Evolutionary conservation across 2,329 filamentous ascomycete genomes (phyloP), one percentile per base, ranked within the genome.

Genomic region (Talaromyces sp.): DNA sequence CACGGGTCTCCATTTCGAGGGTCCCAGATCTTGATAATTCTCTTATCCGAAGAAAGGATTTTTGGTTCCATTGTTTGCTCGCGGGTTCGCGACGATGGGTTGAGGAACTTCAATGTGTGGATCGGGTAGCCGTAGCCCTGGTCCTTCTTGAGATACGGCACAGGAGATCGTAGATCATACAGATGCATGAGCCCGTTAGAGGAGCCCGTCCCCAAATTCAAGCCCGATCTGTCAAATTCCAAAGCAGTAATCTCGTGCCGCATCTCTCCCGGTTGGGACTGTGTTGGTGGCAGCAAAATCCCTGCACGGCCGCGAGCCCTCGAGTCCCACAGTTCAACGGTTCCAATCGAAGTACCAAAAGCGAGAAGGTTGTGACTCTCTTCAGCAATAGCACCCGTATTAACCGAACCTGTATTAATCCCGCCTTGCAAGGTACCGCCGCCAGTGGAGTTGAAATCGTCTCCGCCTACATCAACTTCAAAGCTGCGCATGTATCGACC

Each of bases 11-110:
- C 95, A 61, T 88, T 87, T 35, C 82, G 79, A 63, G 90, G 86
- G 68, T 97, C 91, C 91, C 93, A 99, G 52, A 99, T 86, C 77
- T 99, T 99, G 80, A 99, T 96, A 67, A 96, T 96, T 64, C 91
- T 86, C 77, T 96, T 96, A 76, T 99, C 96, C 8, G 92, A 87
- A 1, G 93, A 96, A 63, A 98, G 80, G 21, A 99, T 87, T 76
- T 96, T 97, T 5, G 82, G 81, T 41, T 86, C 82, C 52, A 80
- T 72, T 21, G 79, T 81, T 73, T 90, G 90, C 64, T 92, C 88
- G 53, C 89, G 86, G 0, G 88, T 89, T 13, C 84, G 82, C 8
- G 86, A 89, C 11, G 89, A 90, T 68, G 81, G 75, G 11, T 81
- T 79, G 49, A 89, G 79, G 73, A 87, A 89, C 62, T 84, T 82